phyloP scores from a whole-genome alignment of 768 basidiomycete species.

The Lentinula boryana region DNA sequence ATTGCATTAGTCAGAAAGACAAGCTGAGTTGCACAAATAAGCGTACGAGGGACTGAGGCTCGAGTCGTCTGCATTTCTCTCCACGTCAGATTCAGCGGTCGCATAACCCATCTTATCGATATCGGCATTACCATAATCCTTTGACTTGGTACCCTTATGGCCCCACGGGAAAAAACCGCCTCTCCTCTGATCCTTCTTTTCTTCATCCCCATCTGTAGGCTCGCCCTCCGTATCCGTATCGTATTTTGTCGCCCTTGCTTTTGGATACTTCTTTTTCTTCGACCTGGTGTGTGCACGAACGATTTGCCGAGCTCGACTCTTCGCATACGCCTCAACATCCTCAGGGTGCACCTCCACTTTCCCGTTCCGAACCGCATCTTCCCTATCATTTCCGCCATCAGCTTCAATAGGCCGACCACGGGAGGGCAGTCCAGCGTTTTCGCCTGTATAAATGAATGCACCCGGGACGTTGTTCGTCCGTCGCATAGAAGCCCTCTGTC shows the following conservation, averaged over 20 bases:
- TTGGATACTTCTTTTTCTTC: not conserved
- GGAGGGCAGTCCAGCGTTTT: constrained; percentile 4
- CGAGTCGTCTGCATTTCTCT: not conserved
- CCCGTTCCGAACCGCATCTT: not conserved
- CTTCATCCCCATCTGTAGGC: not conserved
- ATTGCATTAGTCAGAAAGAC: not conserved
- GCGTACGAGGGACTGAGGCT: constrained; percentile 1
- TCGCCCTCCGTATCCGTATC: not conserved
- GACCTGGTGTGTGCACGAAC: not conserved
- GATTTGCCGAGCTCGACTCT: not conserved
- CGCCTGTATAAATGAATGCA: not conserved
- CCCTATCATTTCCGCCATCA: not conserved
- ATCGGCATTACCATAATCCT: constrained; percentile 2
- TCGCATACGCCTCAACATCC: constrained; percentile 1
- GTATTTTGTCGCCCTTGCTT: not conserved
- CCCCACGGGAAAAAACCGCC: not conserved
- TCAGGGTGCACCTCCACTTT: not conserved
- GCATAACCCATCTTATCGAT: not conserved
- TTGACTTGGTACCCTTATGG: not conserved
- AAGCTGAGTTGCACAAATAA: too few species aligned
- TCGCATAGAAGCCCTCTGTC: not conserved
- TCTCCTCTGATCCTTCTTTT: not conserved
- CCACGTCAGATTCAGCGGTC: not conserved
- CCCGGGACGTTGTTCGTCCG: not conserved
- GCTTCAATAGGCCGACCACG: not conserved